Evolutionary conservation across 805 yeast genomes (phyloP).

Genomic region (Wickerhamomyces ciferrii): DNA sequence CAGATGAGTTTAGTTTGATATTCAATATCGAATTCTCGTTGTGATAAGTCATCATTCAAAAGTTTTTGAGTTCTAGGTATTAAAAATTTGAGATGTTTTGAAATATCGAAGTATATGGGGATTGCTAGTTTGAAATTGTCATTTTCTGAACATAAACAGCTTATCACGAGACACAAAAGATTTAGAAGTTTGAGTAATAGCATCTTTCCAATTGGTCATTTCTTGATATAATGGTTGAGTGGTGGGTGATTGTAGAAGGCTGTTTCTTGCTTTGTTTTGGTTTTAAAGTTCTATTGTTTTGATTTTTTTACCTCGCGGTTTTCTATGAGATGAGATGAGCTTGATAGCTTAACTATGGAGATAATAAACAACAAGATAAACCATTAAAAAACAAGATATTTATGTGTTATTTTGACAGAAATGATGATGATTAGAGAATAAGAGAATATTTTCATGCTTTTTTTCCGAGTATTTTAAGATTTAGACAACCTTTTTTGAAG

Average conservation of each 20-base stretch:
- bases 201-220: no score
- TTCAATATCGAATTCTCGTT: background rate
- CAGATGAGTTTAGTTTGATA: background rate
- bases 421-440: no score
- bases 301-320: background rate
- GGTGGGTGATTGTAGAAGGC: no score
- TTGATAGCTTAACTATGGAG: no score
- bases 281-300: no score
- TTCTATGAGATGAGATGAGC: no score
- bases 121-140: constrained; percentile 1
- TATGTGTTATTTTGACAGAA: no score
- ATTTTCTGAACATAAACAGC: background rate
- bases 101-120: constrained; percentile 9
- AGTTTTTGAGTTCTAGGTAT: constrained; percentile 3
- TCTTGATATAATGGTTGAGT: background rate
- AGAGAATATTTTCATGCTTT: no score
- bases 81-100: constrained; percentile 4
- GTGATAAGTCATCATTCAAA: constrained; percentile 1
- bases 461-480: no score
- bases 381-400: no score
- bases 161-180: background rate
- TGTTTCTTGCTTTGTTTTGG: no score
- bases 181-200: background rate
- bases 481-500: no score
- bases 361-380: background rate